Base-by-base conservation (phyloP, 164 flowering plant genomes). In the Cinnamomum chago region DNA sequence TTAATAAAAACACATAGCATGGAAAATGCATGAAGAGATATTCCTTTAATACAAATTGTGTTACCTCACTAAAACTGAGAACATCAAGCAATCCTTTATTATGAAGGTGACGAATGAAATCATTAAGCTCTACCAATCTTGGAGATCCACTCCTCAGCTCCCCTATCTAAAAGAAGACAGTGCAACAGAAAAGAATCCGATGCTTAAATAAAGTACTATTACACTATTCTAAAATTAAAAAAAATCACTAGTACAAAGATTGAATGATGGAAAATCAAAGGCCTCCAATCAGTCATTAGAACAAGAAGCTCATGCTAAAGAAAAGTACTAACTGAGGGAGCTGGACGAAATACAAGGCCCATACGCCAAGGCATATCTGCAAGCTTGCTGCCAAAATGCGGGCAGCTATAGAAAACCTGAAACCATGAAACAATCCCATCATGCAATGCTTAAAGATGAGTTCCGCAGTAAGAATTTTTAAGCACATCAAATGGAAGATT, bases 341-440 rank as follows among this genome's bases (percentile, higher is more conserved):
- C 97, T 66, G 99, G 99, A 68, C 98, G 97, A 72, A 96, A 75
- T 40, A 96, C 97, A 79, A 89, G 85, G 73, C 98, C 98, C 97
- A 96, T 96, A 73, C 97, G 86, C 97, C 95, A 96, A 77, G 99
- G 99, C 92, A 96, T 84, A 75, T 96, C 99, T 67, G 97, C 98
- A 75, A 94, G 98, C 79, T 84, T 96, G 87, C 99, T 96, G 78
- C 98, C 99, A 83, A 94, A 92, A 86, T 96, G 99, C 35, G 99
- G 99, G 77, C 97, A 96, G 81, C 98, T 96, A 79, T 96, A 96
- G 81, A 96, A 96, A 52, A 92, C 97, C 99, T 95, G 83, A 79
- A 80, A 77, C 58, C 76, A 82, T 20, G 67, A 30, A 67, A 2
- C 35, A 55, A 18, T 68, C 67, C 55, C 22, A 28, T 66, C 40